phyloP scores from a whole-genome alignment of 345 rosid genomes.

The Pistacia atlantica region DNA sequence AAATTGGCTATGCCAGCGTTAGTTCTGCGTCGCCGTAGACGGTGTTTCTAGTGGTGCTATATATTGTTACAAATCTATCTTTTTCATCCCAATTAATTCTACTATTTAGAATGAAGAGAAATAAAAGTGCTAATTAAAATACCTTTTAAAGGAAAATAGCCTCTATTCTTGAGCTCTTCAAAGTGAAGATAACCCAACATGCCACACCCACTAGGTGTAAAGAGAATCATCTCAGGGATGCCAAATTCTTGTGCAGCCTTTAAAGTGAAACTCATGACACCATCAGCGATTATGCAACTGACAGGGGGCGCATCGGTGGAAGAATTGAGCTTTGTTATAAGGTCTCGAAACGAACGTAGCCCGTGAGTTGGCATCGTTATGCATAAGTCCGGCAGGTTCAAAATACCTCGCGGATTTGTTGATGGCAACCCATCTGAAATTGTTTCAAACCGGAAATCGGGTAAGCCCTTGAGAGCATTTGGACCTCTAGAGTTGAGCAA shows the following conservation, averaged over 20 bases:
- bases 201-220: conserved; percentile 46
- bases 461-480: conserved; percentile 31
- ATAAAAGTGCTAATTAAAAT: neutral
- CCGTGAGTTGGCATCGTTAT: conserved; percentile 24
- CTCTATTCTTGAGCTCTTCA: conserved; percentile 24
- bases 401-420: neutral
- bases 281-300: conserved; percentile 48
- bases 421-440: conserved; percentile 52
- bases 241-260: conserved; percentile 42
- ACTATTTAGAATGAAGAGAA: no score
- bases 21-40: no score
- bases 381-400: no score
- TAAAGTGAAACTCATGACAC: conserved; percentile 41
- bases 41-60: no score
- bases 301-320: conserved; percentile 25
- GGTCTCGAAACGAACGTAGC: conserved; percentile 19
- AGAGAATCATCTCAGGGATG: conserved; percentile 39
- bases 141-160: conserved; percentile 45
- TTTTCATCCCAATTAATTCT: no score
- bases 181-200: conserved; percentile 30
- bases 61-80: conserved; percentile 11
- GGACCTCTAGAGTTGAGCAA: conserved; percentile 38
- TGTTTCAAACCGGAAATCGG: conserved; percentile 42
- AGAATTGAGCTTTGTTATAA: neutral
- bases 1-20: no score